Percentiles rank a stretch among this genome's conserved stretches.
These are phyloP conservation scores for Aspergillus sojae DNA, from an alignment of 2,329 filamentous ascomycete genomes.

Conservation along the genomic window DNA sequence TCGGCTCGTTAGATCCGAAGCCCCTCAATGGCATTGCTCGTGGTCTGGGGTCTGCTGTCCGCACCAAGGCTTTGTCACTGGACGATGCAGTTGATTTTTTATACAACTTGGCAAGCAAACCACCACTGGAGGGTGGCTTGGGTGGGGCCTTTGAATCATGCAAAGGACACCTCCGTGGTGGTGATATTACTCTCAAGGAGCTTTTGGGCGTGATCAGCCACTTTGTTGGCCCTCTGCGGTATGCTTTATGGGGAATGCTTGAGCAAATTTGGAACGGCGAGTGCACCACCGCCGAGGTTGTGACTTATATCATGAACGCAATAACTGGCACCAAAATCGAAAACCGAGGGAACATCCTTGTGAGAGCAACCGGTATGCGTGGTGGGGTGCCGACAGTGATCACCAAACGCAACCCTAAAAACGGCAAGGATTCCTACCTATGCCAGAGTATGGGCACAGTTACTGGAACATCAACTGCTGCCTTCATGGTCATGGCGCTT, in stretches of 20 bases:
- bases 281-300: slow-evolving; percentile 13
- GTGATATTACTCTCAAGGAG: no score
- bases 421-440: not conserved
- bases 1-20: not conserved
- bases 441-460: not conserved
- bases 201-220: no score
- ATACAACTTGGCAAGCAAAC: no score
- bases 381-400: slow-evolving; percentile 2
- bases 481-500: not conserved
- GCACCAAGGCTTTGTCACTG: no score
- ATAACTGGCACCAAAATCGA: no score
- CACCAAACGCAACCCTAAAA: slow-evolving; percentile 2
- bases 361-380: slow-evolving; percentile 6
- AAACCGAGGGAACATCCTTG: not conserved
- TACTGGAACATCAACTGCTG: not conserved
- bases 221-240: no score
- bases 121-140: no score
- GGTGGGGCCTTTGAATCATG: no score
- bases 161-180: no score
- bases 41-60: no score
- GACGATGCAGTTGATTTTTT: no score
- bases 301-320: slow-evolving; percentile 10
- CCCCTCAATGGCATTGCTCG: no score
- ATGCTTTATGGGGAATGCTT: slow-evolving; percentile 16
- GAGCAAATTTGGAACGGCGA: slow-evolving; percentile 15